Percentiles rank a stretch among this genome's conserved stretches.
Evolutionary conservation across 768 basidiomycete species (phyloP).

Genomic region (Mycena maculata): DNA sequence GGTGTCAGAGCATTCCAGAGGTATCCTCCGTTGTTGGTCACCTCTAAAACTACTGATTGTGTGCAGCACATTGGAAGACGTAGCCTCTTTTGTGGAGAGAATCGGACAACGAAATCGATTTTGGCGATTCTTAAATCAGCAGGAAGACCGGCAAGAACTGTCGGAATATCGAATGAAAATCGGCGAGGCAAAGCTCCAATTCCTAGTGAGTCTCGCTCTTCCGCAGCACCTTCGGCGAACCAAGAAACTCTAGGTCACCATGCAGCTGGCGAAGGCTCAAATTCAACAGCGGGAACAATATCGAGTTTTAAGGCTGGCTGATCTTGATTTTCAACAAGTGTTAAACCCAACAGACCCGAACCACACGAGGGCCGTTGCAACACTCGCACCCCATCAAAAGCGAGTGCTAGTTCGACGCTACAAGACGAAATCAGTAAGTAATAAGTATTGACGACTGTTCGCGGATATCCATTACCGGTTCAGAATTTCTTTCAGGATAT

Average conservation of each 20-base stretch:
- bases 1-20: neutral
- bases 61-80: neutral
- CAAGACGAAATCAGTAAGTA: neutral
- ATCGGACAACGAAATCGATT: neutral
- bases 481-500: neutral
- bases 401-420: neutral
- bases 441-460: neutral
- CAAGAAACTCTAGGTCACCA: neutral
- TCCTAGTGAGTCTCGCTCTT: neutral
- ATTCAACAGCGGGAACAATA: neutral
- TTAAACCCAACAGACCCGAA: neutral
- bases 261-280: neutral
- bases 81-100: neutral
- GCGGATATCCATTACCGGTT: neutral
- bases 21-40: neutral
- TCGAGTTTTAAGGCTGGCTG: neutral
- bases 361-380: neutral
- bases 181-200: neutral
- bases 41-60: neutral
- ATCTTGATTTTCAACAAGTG: neutral
- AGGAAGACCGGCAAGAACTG: neutral
- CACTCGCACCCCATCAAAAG: neutral
- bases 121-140: constrained; percentile 1
- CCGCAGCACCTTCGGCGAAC: neutral
- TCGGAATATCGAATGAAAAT: neutral